These are phyloP conservation scores for Byssochlamys sp. DNA, from an alignment of 2,329 filamentous ascomycete genomes.

Conservation along the genomic window DNA sequence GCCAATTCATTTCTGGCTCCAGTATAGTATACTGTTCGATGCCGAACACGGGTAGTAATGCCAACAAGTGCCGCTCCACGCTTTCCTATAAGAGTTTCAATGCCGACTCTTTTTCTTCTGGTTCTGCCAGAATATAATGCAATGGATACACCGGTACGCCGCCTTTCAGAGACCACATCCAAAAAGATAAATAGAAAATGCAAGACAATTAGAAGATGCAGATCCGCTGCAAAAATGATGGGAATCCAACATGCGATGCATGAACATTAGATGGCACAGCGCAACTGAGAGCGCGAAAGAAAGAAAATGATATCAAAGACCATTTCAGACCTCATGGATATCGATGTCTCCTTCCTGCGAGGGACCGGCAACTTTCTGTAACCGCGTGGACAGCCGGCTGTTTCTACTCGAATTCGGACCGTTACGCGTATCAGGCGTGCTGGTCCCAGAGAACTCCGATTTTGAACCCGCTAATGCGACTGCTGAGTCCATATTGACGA, in stretches of 20 bases:
- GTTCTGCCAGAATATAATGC: neutral
- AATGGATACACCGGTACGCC: neutral
- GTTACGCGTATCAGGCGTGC: neutral
- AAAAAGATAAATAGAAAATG: neutral
- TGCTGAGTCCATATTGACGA: conserved; percentile 3
- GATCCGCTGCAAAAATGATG: neutral
- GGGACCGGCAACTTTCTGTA: conserved; percentile 13
- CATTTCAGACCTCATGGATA: conserved; percentile 15
- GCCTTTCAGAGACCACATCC: neutral
- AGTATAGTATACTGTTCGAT: neutral
- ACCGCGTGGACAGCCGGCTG: conserved; percentile 6
- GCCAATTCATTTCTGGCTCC: neutral
- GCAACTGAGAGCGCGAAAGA: neutral
- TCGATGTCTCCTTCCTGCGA: conserved; percentile 13
- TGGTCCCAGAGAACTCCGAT: neutral
- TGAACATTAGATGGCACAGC: neutral
- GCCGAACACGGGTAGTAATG: neutral
- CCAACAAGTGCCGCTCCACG: neutral
- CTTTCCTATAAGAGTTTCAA: neutral
- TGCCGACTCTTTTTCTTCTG: neutral
- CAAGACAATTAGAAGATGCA: neutral
- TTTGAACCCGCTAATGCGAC: neutral
- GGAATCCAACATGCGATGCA: neutral
- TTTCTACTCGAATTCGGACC: neutral
- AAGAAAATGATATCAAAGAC: neutral